phyloP scores from a whole-genome alignment of 1,139 yeast species.

The Diutina rugosa region DNA sequence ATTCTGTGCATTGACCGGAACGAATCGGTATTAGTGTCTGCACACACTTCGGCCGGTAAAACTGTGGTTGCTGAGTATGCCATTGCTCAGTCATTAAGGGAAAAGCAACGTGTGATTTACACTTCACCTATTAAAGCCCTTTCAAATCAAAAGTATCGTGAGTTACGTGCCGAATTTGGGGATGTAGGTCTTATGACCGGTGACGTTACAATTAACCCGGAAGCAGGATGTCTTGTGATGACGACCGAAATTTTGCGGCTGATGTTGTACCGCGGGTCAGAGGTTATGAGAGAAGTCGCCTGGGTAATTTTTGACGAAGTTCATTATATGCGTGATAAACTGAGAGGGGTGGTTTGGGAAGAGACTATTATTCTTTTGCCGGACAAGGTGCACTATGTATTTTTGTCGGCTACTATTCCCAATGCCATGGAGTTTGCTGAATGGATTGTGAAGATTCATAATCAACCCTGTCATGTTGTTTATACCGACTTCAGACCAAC shows the following conservation, averaged over 20 bases:
- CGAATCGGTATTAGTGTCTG: slow-evolving; percentile 94
- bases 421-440: slow-evolving; percentile 98
- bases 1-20: slow-evolving; percentile 87
- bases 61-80: slow-evolving; percentile 99
- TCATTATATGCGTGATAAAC: slow-evolving; percentile 90
- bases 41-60: slow-evolving; percentile 98
- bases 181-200: slow-evolving; percentile 95
- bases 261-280: slow-evolving; percentile 91
- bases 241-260: slow-evolving; percentile 91
- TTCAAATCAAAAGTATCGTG: slow-evolving; percentile 93
- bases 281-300: slow-evolving; percentile 90
- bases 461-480: slow-evolving; percentile 96
- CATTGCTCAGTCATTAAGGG: slow-evolving; percentile 83
- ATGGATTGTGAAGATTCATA: slow-evolving; percentile 92
- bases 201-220: slow-evolving; percentile 94
- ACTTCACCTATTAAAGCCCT: slow-evolving; percentile 96
- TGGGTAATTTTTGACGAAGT: slow-evolving; percentile 96
- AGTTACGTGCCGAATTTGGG: slow-evolving; percentile 79
- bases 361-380: slow-evolving; percentile 93
- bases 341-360: slow-evolving; percentile 99
- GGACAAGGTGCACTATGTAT: slow-evolving; percentile 80
- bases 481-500: slow-evolving; percentile 98
- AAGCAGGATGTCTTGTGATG: slow-evolving; percentile 95
- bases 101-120: slow-evolving; percentile 88
- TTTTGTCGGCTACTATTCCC: slow-evolving; percentile 93